Evolutionary conservation across 805 yeast genomes (phyloP).

Genomic region (Starmerella bombicola): DNA sequence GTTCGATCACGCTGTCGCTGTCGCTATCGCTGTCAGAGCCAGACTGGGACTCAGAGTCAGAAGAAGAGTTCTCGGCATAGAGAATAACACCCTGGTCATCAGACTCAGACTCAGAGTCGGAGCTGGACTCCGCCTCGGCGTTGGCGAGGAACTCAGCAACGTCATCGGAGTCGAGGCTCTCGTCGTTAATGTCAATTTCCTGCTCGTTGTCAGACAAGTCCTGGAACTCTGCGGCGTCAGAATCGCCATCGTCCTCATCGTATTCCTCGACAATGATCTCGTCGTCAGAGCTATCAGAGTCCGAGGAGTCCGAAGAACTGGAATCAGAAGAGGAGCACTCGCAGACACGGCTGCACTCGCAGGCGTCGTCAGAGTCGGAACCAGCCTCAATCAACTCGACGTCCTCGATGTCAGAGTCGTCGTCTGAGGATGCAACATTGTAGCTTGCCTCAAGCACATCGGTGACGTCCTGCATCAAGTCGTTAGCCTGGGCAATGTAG

Average conservation of each 20-base stretch:
- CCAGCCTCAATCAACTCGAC: constrained; percentile 3
- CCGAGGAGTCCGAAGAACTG: constrained; percentile 11
- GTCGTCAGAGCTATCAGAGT: constrained; percentile 17
- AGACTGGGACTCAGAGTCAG: constrained; percentile 17
- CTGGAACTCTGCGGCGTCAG: constrained; percentile 12
- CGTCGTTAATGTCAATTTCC: constrained; percentile 19
- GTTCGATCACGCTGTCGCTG: constrained; percentile 13
- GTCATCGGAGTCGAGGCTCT: constrained; percentile 21
- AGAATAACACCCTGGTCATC: constrained; percentile 8
- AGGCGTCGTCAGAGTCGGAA: not conserved
- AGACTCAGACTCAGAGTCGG: constrained; percentile 11
- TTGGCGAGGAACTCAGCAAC: constrained; percentile 19
- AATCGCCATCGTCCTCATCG: constrained; percentile 16
- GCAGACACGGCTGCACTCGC: too few species aligned
- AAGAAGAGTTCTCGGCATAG: constrained; percentile 10
- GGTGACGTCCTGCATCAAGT: constrained; percentile 18
- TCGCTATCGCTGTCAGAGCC: constrained; percentile 16
- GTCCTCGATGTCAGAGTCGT: constrained; percentile 9
- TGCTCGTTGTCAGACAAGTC: constrained; percentile 9
- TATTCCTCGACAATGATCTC: constrained; percentile 19
- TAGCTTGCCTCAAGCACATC: constrained; percentile 22
- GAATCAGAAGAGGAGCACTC: too few species aligned
- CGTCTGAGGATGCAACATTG: constrained; percentile 15
- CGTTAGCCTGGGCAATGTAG: constrained; percentile 22
- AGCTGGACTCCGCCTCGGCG: constrained; percentile 15